Conservation (phyloP, 768 basidiomycete genomes). For the Trametes elegans region DNA sequence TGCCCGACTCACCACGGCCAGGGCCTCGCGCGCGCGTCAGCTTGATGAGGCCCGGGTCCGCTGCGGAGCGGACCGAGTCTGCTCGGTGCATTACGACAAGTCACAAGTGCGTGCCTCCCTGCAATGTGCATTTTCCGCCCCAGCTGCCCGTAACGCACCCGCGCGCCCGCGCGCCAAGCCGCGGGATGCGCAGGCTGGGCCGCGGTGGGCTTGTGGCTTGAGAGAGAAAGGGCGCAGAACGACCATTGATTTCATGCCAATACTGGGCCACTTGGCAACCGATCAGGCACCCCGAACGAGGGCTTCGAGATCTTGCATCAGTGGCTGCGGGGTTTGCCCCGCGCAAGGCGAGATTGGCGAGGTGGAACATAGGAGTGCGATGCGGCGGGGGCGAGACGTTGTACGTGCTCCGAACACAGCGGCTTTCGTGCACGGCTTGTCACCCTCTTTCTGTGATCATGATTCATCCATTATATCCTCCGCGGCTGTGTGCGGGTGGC, state of each 20-base stretch:
- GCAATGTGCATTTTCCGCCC: too few relatives aligned
- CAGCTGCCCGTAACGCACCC: too few relatives aligned
- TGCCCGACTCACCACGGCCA: not conserved
- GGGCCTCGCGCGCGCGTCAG: not conserved
- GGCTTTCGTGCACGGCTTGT: conserved; percentile 12
- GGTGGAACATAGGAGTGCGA: not conserved
- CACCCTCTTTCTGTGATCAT: conserved; percentile 10
- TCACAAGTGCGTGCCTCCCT: not conserved
- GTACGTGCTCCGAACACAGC: conserved; percentile 8
- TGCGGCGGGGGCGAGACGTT: conserved; percentile 1
- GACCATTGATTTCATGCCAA: not conserved
- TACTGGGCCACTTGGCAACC: conserved; percentile 7
- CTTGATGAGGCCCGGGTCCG: not conserved
- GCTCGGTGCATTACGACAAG: not conserved
- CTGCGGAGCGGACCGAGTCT: not conserved
- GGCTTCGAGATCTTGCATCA: not conserved
- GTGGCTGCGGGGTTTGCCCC: not conserved
- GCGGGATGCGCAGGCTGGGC: not conserved
- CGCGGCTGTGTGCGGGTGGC: not conserved
- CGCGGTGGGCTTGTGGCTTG: not conserved
- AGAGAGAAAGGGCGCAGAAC: too few relatives aligned
- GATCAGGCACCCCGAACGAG: conserved; percentile 6
- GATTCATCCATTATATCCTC: too few relatives aligned
- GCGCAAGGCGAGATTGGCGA: not conserved
- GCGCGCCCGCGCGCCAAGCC: too few relatives aligned